Base-by-base conservation (phyloP, 805 yeast genomes). In the Tetrapisispora pingtungensis region DNA sequence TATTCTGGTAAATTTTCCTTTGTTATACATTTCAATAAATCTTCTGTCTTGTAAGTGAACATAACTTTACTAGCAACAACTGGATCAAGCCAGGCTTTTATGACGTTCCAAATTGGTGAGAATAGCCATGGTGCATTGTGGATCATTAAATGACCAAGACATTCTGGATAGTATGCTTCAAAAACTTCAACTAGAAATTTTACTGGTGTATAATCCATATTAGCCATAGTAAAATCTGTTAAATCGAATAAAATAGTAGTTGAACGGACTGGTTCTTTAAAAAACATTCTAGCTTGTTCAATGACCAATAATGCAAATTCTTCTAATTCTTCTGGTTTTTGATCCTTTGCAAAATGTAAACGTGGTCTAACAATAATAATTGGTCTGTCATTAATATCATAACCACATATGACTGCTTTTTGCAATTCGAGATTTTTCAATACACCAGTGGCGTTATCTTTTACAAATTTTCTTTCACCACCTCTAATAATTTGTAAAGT, bases 41-140 rank as follows among this genome's bases (percentile, higher is more conserved):
- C 96, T 45, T 77, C 74, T 24, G 67, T 61, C 50, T 69, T 69
- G 57, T 83, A 81, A 26, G 95, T 84, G 66, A 89, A 90, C 41
- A 77, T 75, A 55, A 90, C 84, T 65, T 89, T 89, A 24, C 88
- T 72, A 0, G 96, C 95, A 46, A 89, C 96, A 19, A 84, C 95
- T 5, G 97, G 97, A 60, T 90, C 97, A 44, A 89, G 70, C 97
- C 96, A 89, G 54, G 81, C 80, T 64, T 85, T 86, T 56, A 90
- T 79, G 53, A 89, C 75, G 54, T 81, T 83, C 97, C 97, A 90
- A 46, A 89, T 84, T 20, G 96, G 89, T 41, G 84, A 78, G 69
- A 90, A 90, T 43, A 90, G 78, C 96, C 96, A 87, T 26, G 97
- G 97, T 0, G 97, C 97, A 54, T 84, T 83, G 67, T 85, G 95